Conservation (phyloP, 495 filamentous ascomycete species). For the Haplographium delicatum region DNA sequence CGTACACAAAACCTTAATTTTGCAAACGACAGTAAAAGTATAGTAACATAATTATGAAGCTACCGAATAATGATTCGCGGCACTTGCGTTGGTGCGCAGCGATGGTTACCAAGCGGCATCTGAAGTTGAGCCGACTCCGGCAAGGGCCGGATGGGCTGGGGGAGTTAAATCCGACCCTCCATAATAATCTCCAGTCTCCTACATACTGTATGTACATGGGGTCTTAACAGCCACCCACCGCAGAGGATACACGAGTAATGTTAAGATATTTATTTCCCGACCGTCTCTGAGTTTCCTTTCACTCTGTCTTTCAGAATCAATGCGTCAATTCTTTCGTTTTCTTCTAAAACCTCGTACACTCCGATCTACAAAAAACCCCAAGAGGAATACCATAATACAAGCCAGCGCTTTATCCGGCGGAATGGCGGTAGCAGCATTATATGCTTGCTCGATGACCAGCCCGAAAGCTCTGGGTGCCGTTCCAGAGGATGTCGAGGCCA, state of each 20-base stretch:
- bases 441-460: slow-evolving; percentile 16
- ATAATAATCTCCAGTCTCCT: no score
- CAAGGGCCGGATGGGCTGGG: no score
- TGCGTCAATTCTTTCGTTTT: slow-evolving; percentile 18
- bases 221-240: no score
- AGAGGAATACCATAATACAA: not conserved
- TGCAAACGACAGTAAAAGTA: no score
- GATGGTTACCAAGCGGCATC: no score
- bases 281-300: not conserved
- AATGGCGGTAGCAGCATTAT: slow-evolving; percentile 14
- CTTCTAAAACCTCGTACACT: slow-evolving; percentile 8
- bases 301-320: slow-evolving; percentile 5
- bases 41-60: no score
- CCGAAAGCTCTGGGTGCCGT: slow-evolving; percentile 22
- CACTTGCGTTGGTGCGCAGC: no score
- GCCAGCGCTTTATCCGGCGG: slow-evolving; percentile 12
- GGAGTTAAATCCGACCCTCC: no score
- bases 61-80: no score
- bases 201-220: no score
- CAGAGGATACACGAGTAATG: not conserved
- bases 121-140: no score
- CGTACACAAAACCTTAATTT: no score
- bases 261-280: not conserved
- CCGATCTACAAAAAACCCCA: not conserved
- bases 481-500: slow-evolving; percentile 20